Conservation (phyloP, 306 rosid genomes). For the Medicago lupulina region DNA sequence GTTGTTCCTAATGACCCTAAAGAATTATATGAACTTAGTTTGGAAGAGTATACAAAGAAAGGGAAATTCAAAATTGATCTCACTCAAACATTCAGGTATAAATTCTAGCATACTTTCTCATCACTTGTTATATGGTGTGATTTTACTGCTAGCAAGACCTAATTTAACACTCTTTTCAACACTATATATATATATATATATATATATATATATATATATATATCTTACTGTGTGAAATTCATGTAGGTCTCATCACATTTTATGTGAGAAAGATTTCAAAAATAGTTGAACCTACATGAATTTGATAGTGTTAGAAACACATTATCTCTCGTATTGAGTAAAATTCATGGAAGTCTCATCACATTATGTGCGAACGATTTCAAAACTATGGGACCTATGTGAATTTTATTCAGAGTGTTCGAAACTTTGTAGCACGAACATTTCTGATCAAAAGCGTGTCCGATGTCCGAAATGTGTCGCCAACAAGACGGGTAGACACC, state of each 20-base stretch:
- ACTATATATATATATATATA: too few relatives aligned
- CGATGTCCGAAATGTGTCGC: not conserved
- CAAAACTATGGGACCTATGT: too few relatives aligned
- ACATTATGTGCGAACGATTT: too few relatives aligned
- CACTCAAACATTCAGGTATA: constrained; percentile 64
- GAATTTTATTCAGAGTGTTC: too few relatives aligned
- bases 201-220: too few relatives aligned
- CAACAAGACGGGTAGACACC: not conserved
- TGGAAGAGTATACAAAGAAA: constrained; percentile 54
- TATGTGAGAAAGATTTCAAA: not conserved
- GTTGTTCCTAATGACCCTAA: constrained; percentile 60
- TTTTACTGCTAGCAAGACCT: not conserved
- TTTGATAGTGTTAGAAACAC: too few relatives aligned
- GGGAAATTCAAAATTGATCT: constrained; percentile 58
- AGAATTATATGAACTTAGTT: constrained; percentile 64
- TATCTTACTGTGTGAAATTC: not conserved
- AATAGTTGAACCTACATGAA: not conserved
- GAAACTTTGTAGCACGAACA: too few relatives aligned
- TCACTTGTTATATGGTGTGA: not conserved
- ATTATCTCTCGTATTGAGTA: too few relatives aligned
- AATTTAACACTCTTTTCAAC: not conserved
- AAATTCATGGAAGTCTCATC: too few relatives aligned
- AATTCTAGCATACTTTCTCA: constrained; percentile 18
- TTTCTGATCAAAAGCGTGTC: not conserved
- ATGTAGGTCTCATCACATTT: not conserved